These are phyloP conservation scores for Coemansia sp. DNA, from an alignment of 192 early-diverging fungal genomes.

Conservation along the genomic window DNA sequence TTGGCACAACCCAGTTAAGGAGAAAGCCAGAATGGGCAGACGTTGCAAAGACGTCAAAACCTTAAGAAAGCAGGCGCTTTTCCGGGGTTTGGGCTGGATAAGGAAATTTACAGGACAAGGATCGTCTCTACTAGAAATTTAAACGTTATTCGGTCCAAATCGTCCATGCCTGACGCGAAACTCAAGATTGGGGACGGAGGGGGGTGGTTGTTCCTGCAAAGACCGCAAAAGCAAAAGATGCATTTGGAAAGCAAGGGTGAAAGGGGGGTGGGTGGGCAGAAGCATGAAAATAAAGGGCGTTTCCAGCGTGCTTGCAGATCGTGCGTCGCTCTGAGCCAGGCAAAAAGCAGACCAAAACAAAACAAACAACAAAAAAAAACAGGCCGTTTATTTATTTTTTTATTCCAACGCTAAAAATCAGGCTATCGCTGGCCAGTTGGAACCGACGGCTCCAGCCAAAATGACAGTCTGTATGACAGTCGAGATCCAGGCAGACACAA, in stretches of 20 bases:
- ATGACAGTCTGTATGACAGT: too few relatives aligned
- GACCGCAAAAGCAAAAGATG: not conserved
- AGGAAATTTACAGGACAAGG: not conserved
- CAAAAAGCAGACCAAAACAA: not conserved
- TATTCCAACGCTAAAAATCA: too few relatives aligned
- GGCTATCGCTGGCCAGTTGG: too few relatives aligned
- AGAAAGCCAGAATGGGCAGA: not conserved
- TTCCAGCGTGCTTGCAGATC: not conserved
- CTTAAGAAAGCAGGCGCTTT: not conserved
- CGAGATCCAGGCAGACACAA: too few relatives aligned
- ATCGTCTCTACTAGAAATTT: not conserved
- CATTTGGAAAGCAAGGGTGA: slow-evolving; percentile 5
- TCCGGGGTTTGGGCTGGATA: not conserved
- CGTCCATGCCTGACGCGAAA: not conserved
- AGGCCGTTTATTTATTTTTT: not conserved
- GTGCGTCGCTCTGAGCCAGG: not conserved
- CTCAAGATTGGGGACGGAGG: slow-evolving; percentile 1
- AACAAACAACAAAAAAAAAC: not conserved
- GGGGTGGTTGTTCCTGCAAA: not conserved
- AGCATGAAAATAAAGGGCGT: not conserved
- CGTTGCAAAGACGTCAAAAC: not conserved
- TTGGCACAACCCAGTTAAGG: not conserved
- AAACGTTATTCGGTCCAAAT: not conserved
- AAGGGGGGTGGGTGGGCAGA: not conserved
- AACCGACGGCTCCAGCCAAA: too few relatives aligned